A percentile compares a stretch with the other conserved stretches of the same genome.
phyloP scores from a whole-genome alignment of 352 stramenopile genomes.

The Phytopythium vexans region DNA sequence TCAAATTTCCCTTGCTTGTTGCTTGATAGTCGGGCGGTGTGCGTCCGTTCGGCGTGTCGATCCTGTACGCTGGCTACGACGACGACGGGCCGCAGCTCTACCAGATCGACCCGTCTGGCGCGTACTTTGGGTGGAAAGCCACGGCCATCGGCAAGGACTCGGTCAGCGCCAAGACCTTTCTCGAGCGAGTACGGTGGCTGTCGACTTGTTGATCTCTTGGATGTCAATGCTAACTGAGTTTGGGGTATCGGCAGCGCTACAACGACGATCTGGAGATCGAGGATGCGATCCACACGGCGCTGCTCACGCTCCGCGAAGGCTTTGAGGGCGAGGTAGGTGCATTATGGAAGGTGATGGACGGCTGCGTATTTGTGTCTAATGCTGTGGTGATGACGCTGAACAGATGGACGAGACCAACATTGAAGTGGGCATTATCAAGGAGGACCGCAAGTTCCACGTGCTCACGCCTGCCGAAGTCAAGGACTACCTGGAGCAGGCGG shows the following conservation, averaged over 20 bases:
- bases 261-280: constrained; percentile 99
- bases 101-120: constrained; percentile 97
- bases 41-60: constrained; percentile 97
- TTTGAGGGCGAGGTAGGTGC: constrained; percentile 92
- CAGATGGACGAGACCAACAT: constrained; percentile 99
- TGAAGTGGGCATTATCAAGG: constrained; percentile 97
- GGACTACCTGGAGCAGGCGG: constrained; percentile 99
- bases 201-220: background rate
- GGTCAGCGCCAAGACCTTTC: constrained; percentile 98
- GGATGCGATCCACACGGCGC: constrained; percentile 98
- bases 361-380: constrained; percentile 3
- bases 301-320: constrained; percentile 98
- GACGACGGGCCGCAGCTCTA: constrained; percentile 97
- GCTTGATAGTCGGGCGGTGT: constrained; percentile 88
- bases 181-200: constrained; percentile 93
- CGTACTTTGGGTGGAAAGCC: constrained; percentile 99
- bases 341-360: background rate
- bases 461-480: constrained; percentile 97
- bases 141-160: constrained; percentile 99
- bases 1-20: constrained; percentile 22
- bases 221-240: background rate
- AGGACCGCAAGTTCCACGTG: constrained; percentile 96
- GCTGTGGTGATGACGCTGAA: constrained; percentile 16
- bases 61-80: constrained; percentile 98
- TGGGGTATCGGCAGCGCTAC: constrained; percentile 55